Evolutionary conservation across 306 rosid genomes (phyloP).

Genomic region (Datisca glomerata): DNA sequence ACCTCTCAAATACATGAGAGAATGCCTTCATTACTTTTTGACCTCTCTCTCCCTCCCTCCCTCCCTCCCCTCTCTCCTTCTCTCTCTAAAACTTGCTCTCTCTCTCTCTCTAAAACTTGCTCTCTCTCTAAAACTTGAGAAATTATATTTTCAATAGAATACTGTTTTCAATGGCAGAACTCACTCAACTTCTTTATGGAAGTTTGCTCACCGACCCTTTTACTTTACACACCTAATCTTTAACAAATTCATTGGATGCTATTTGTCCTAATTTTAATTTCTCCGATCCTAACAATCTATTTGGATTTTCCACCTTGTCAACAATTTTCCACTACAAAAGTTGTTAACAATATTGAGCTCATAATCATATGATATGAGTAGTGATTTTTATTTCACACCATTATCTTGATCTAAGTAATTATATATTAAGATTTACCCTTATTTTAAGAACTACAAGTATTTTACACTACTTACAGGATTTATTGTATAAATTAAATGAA

Average conservation of each 20-base stretch:
- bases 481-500: too few relatives aligned
- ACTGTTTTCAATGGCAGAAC: background rate
- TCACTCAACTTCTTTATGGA: conserved; percentile 10
- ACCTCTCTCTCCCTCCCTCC: conserved; percentile 22
- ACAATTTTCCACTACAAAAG: too few relatives aligned
- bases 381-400: too few relatives aligned
- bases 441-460: too few relatives aligned
- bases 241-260: conserved; percentile 21
- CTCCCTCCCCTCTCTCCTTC: too few relatives aligned
- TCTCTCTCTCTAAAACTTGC: conserved; percentile 10
- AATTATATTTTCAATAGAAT: conserved; percentile 2
- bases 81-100: too few relatives aligned
- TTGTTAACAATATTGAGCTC: too few relatives aligned
- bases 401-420: too few relatives aligned
- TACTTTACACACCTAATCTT: conserved; percentile 35
- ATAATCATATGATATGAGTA: too few relatives aligned
- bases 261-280: conserved; percentile 15
- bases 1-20: conserved; percentile 12
- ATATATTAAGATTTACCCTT: too few relatives aligned
- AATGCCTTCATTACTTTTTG: conserved; percentile 13
- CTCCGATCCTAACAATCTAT: conserved; percentile 5
- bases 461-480: too few relatives aligned
- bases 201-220: conserved; percentile 44
- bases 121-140: too few relatives aligned
- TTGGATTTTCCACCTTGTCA: conserved; percentile 7